Evolutionary conservation across 352 stramenopile genomes (phyloP).

Genomic region (Pythium phragmitis): DNA sequence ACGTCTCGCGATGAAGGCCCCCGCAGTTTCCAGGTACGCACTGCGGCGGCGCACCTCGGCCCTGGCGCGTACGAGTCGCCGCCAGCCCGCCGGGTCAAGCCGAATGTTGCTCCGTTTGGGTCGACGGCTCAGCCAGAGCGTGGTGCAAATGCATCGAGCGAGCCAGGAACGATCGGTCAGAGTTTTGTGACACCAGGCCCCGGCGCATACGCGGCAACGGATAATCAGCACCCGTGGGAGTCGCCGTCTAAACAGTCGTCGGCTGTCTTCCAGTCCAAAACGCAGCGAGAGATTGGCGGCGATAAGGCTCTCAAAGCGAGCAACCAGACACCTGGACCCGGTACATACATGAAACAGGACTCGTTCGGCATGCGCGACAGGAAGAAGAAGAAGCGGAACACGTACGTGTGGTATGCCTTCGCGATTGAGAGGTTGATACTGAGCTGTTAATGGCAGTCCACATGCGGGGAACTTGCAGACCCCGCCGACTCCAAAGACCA

Average conservation of each 20-base stretch:
- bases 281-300: constrained; percentile 37
- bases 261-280: constrained; percentile 58
- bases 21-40: constrained; percentile 32
- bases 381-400: constrained; percentile 52
- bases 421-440: neutral
- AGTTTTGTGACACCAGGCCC: constrained; percentile 58
- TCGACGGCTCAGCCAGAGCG: constrained; percentile 50
- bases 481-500: constrained; percentile 33
- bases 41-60: constrained; percentile 36
- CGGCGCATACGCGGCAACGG: constrained; percentile 38
- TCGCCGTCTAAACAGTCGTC: constrained; percentile 54
- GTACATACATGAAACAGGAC: constrained; percentile 53
- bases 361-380: constrained; percentile 43
- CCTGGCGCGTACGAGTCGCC: constrained; percentile 66
- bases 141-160: constrained; percentile 30
- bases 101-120: constrained; percentile 61
- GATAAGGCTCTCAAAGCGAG: constrained; percentile 31
- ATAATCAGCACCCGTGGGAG: constrained; percentile 51
- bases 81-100: constrained; percentile 33
- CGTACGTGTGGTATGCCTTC: neutral
- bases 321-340: constrained; percentile 50
- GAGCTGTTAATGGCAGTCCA: neutral
- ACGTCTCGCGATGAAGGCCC: constrained; percentile 54
- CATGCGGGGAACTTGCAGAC: constrained; percentile 31
- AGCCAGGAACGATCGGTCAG: constrained; percentile 28